Evolutionary conservation across 805 yeast species (phyloP).

Genomic region (Candida ulmi): DNA sequence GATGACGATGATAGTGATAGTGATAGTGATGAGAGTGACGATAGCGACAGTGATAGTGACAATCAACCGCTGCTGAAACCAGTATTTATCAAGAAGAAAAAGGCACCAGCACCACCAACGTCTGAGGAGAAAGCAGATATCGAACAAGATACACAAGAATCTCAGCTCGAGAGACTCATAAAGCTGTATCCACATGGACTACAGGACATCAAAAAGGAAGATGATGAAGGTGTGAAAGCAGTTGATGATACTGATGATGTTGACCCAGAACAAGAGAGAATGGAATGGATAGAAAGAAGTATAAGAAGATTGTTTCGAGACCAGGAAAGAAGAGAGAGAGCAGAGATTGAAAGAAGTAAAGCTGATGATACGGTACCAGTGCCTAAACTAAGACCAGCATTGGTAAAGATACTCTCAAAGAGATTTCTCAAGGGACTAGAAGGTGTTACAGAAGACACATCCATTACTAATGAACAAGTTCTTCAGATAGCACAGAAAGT

Average conservation of each 20-base stretch:
- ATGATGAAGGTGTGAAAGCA: conserved; percentile 22
- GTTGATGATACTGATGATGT: conserved; percentile 58
- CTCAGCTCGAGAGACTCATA: conserved; percentile 20
- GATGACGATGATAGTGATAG: neutral
- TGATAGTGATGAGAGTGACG: conserved; percentile 10
- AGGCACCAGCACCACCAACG: neutral
- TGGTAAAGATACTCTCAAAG: conserved; percentile 1
- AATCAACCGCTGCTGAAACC: conserved; percentile 18
- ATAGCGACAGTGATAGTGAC: conserved; percentile 6
- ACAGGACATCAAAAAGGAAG: conserved; percentile 15
- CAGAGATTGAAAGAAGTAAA: conserved; percentile 20
- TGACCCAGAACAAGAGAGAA: conserved; percentile 43
- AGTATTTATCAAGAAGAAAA: conserved; percentile 17
- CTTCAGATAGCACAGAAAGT: neutral
- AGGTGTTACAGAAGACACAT: neutral
- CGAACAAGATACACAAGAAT: conserved; percentile 22
- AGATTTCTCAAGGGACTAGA: neutral
- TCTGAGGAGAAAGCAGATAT: conserved; percentile 8
- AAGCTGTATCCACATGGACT: conserved; percentile 20
- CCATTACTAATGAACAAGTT: neutral
- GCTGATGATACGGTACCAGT: conserved; percentile 15
- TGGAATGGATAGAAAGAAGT: conserved; percentile 50
- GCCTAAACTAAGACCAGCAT: conserved; percentile 10
- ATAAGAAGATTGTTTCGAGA: conserved; percentile 35
- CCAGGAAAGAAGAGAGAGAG: conserved; percentile 16